phyloP scores from a whole-genome alignment of 2,329 filamentous ascomycete species.

The Fusarium torulosum region DNA sequence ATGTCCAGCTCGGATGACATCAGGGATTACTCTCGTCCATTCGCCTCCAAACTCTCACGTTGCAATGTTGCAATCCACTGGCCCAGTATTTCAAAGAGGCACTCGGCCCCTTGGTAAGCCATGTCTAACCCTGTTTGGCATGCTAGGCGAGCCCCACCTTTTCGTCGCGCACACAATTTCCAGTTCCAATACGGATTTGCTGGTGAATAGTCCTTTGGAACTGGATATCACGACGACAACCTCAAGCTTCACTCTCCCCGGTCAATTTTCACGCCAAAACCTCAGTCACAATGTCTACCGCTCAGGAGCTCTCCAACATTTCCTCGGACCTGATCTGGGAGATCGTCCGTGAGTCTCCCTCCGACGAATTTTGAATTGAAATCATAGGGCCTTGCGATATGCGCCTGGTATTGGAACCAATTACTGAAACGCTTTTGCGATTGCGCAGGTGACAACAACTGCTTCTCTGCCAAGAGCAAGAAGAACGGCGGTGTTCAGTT shows the following conservation, averaged over 20 bases:
- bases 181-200: constrained; percentile 14
- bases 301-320: constrained; percentile 74
- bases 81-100: neutral
- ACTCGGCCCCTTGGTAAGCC: neutral
- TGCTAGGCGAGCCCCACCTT: constrained; percentile 58
- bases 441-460: constrained; percentile 81
- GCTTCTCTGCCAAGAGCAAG: constrained; percentile 92
- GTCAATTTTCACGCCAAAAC: constrained; percentile 49
- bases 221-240: constrained; percentile 47
- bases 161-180: constrained; percentile 47
- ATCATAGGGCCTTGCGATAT: constrained; percentile 18
- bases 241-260: constrained; percentile 46
- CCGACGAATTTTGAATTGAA: constrained; percentile 14
- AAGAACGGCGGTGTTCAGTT: constrained; percentile 84
- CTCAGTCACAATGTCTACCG: constrained; percentile 66
- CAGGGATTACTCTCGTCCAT: constrained; percentile 17
- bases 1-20: constrained; percentile 12
- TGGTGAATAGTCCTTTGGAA: constrained; percentile 33
- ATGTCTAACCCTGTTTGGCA: constrained; percentile 48
- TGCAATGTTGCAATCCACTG: neutral
- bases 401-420: constrained; percentile 30
- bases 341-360: constrained; percentile 85
- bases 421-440: constrained; percentile 43
- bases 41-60: constrained; percentile 18
- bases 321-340: constrained; percentile 95